Evolutionary conservation across 2,329 filamentous ascomycete genomes (phyloP).

Genomic region (Diaporthe citri): DNA sequence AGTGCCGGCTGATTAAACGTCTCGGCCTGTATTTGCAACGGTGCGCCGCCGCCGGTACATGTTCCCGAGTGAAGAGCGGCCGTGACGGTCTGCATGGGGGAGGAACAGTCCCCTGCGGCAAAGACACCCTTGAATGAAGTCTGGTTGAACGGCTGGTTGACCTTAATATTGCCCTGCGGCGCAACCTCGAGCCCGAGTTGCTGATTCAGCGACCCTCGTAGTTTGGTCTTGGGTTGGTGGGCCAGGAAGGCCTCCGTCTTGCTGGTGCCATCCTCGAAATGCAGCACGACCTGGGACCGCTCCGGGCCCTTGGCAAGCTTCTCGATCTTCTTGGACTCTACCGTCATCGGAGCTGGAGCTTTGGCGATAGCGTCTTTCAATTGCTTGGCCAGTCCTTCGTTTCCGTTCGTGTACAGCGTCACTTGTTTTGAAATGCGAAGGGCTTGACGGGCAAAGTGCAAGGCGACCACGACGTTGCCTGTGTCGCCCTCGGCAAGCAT

Average conservation of each 20-base stretch:
- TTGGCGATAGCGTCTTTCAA: background rate
- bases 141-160: background rate
- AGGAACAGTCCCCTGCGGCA: conserved; percentile 14
- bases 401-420: conserved; percentile 27
- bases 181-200: conserved; percentile 24
- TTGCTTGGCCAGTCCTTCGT: background rate
- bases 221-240: conserved; percentile 25
- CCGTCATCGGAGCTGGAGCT: background rate
- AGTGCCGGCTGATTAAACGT: background rate
- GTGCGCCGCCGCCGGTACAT: background rate
- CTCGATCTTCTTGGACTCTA: background rate
- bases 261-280: conserved; percentile 4
- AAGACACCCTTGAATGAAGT: conserved; percentile 9
- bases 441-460: conserved; percentile 9
- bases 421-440: background rate
- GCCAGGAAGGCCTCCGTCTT: conserved; percentile 11
- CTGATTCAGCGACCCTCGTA: background rate
- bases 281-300: background rate
- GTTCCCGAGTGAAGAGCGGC: background rate
- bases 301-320: background rate
- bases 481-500: conserved; percentile 44
- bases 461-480: background rate
- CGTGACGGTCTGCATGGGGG: background rate
- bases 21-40: background rate
- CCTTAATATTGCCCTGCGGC: conserved; percentile 12